Conservation (phyloP, 106 monocot genomes). For the Apostasia ramifera region DNA sequence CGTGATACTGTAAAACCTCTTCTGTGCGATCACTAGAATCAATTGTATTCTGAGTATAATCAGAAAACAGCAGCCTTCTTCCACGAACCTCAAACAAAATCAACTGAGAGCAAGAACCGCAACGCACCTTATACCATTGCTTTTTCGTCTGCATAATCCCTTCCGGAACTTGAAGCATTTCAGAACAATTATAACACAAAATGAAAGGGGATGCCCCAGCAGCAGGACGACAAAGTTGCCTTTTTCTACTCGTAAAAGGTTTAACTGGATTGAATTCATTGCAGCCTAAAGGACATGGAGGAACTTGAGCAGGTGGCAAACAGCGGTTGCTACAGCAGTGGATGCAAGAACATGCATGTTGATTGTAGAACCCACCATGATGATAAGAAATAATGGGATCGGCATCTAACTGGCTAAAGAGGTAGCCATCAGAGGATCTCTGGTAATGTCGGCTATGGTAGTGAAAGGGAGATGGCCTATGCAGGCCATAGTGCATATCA, state of each 20-base stretch:
- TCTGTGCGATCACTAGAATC: conserved; percentile 5
- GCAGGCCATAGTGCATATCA: conserved; percentile 29
- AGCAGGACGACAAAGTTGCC: conserved; percentile 47
- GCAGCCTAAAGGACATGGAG: conserved; percentile 33
- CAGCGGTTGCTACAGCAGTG: conserved; percentile 53
- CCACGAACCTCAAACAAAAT: conserved; percentile 57
- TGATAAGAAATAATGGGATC: conserved; percentile 58
- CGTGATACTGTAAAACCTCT: conserved; percentile 1
- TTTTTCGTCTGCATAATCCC: conserved; percentile 24
- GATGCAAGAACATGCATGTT: conserved; percentile 54
- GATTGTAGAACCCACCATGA: conserved; percentile 57
- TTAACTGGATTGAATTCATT: conserved; percentile 29
- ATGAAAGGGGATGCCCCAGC: conserved; percentile 79
- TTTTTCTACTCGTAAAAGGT: conserved; percentile 22
- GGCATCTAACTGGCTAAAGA: conserved; percentile 32
- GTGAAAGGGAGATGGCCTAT: conserved; percentile 28
- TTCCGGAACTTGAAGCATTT: conserved; percentile 67
- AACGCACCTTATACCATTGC: conserved; percentile 45
- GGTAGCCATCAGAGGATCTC: conserved; percentile 29
- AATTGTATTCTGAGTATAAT: conserved; percentile 10
- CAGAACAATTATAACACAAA: conserved; percentile 69
- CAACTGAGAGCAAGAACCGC: conserved; percentile 70
- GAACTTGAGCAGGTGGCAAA: conserved; percentile 24
- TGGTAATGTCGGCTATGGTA: conserved; percentile 23
- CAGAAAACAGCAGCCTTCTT: conserved; percentile 31